Evolutionary conservation across 768 basidiomycete genomes (phyloP).

Genomic region (Collybia sp.): DNA sequence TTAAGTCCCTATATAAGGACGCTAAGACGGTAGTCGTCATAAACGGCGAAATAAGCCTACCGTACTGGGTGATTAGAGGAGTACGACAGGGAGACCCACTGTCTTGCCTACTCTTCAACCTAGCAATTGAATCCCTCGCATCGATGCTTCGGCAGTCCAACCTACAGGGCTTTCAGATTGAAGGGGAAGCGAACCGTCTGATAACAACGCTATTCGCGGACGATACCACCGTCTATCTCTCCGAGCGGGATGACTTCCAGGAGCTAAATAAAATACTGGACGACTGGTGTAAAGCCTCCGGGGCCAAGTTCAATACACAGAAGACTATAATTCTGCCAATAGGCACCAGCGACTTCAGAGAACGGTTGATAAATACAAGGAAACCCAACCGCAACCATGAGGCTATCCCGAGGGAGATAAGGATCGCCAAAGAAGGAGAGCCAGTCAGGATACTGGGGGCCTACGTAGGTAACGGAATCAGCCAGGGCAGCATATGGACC

Average conservation of each 20-base stretch:
- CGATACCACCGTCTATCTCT: conserved; percentile 33
- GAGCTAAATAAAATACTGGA: conserved; percentile 21
- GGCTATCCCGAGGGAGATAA: conserved; percentile 11
- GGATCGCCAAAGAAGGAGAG: conserved; percentile 22
- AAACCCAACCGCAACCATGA: background rate
- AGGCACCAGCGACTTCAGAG: conserved; percentile 15
- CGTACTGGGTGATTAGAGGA: too few relatives aligned
- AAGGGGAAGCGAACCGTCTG: conserved; percentile 11
- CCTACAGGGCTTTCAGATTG: conserved; percentile 19
- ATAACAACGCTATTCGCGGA: conserved; percentile 33
- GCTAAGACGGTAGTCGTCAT: conserved; percentile 16
- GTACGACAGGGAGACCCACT: background rate
- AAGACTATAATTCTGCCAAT: conserved; percentile 38
- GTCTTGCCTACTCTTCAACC: conserved; percentile 2
- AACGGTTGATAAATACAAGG: conserved; percentile 2
- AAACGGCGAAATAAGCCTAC: conserved; percentile 3
- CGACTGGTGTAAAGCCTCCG: conserved; percentile 33
- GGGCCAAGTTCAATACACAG: conserved; percentile 33
- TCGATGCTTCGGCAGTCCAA: conserved; percentile 20
- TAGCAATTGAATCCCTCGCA: conserved; percentile 23
- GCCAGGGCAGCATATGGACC: conserved; percentile 18
- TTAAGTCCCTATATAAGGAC: conserved; percentile 21
- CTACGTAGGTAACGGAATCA: conserved; percentile 21
- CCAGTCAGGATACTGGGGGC: conserved; percentile 25
- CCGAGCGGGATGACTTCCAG: conserved; percentile 17